These are phyloP conservation scores for Stagonosporopsis cucurbitacearum DNA, from an alignment of 2,329 filamentous ascomycete species.

Conservation along the genomic window DNA sequence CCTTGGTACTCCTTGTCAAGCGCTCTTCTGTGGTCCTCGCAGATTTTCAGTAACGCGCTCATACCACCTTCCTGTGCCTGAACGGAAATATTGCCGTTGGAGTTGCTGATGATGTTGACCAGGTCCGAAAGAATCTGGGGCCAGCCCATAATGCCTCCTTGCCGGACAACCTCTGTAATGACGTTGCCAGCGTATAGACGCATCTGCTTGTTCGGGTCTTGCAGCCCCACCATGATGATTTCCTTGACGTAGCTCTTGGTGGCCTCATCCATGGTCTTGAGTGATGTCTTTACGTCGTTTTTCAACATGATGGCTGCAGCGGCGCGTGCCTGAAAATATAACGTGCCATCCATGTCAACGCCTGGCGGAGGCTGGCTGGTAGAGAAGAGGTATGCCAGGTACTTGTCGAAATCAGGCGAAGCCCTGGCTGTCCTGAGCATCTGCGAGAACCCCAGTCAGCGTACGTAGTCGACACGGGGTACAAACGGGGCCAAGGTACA, in stretches of 20 bases:
- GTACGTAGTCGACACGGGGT: conserved; percentile 14
- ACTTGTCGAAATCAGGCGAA: conserved; percentile 95
- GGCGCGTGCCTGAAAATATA: conserved; percentile 79
- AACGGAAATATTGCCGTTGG: conserved; percentile 68
- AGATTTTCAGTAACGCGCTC: conserved; percentile 91
- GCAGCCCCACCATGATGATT: conserved; percentile 77
- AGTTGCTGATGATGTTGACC: conserved; percentile 77
- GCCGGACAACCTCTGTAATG: conserved; percentile 87
- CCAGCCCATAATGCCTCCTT: conserved; percentile 87
- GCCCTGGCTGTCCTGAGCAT: conserved; percentile 90
- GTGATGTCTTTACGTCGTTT: conserved; percentile 82
- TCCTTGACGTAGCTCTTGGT: conserved; percentile 81
- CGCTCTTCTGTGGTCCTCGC: conserved; percentile 90
- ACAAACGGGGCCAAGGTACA: conserved; percentile 61
- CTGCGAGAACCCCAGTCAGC: conserved; percentile 57
- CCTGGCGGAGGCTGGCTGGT: conserved; percentile 67
- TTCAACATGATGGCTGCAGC: conserved; percentile 94
- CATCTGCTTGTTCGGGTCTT: conserved; percentile 82
- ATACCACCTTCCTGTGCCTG: conserved; percentile 91
- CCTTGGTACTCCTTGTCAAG: conserved; percentile 88
- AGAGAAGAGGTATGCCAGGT: conserved; percentile 89
- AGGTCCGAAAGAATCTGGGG: conserved; percentile 87
- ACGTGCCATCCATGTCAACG: conserved; percentile 63
- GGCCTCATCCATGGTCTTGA: conserved; percentile 75
- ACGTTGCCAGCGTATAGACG: conserved; percentile 90